Base-by-base conservation (phyloP, 1,139 yeast genomes). In the Arxiozyma bovina region DNA sequence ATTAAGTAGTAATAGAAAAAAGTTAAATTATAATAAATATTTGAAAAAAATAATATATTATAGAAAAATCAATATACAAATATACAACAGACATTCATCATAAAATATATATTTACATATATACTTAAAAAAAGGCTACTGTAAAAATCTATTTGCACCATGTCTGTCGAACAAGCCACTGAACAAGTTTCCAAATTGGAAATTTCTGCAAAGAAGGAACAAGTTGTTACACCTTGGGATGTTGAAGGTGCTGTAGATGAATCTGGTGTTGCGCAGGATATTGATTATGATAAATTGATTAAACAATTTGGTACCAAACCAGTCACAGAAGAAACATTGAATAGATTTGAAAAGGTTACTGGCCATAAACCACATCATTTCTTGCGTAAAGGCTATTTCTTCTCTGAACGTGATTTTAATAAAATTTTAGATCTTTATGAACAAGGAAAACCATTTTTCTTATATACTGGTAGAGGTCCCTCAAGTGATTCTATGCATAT, bases 381-480 rank as follows among this genome's bases (percentile, higher is more conserved):
- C 68, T 74, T 93, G 70, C 84, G 88, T 64, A 85, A 96, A 68
- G 99, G 99, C 11, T 81, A 89, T 60, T 93, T 93, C 73, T 93
- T 93, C 73, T 84, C 95, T 47, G 96, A 91, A 70, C 81, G 99
- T 71, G 99, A 93, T 72, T 81, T 93, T 68, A 74, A 71, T 62
- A 79, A 74, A 65, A 93, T 93, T 65, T 78, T 93, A 68, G 95
- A 87, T 67, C 74, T 91, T 63, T 89, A 91, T 70, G 99, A 94
- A 74, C 87, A 87, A 68, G 96, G 96, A 23, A 88, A 93, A 73
- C 96, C 93, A 45, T 94, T 94, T 72, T 94, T 91, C 75, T 75
- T 94, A 62, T 94, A 94, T 71, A 94, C 99, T 27, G 99, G 99
- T 50, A 83, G 99, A 71, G 99, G 99, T 1, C 99, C 99, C 49